Conservation (phyloP, 2,329 filamentous ascomycete species). For the Colletotrichum gigasporum region DNA sequence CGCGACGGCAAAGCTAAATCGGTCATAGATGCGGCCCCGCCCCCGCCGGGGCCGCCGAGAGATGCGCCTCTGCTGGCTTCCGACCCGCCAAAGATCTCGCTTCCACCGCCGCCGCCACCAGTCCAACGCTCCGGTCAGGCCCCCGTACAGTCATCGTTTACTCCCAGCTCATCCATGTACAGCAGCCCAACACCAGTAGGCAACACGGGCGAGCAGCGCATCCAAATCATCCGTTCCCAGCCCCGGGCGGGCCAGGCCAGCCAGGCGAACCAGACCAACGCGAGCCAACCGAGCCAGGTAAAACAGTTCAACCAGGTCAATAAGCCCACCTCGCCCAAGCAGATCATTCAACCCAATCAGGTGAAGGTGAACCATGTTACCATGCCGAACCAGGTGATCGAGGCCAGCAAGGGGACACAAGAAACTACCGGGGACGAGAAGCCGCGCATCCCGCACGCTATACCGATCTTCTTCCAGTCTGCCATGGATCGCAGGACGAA, state of each 20-base stretch:
- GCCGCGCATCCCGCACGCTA: neutral
- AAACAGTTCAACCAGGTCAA: too few relatives aligned
- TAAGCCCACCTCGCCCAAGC: too few relatives aligned
- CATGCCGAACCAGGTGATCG: too few relatives aligned
- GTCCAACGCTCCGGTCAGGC: neutral
- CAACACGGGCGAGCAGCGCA: too few relatives aligned
- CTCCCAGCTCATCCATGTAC: neutral
- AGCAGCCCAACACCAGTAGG: neutral
- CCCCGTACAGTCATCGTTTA: neutral
- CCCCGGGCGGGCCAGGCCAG: neutral
- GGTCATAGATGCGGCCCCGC: neutral
- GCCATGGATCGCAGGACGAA: neutral
- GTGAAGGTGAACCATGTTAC: too few relatives aligned
- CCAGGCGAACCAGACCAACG: too few relatives aligned
- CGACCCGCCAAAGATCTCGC: conserved; percentile 7
- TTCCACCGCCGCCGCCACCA: neutral
- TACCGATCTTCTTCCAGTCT: conserved; percentile 5
- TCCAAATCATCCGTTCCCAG: neutral
- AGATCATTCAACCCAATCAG: too few relatives aligned
- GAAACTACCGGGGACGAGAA: neutral
- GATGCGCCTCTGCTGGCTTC: conserved; percentile 1
- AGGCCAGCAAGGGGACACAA: too few relatives aligned
- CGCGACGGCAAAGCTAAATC: neutral
- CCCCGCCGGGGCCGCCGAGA: neutral
- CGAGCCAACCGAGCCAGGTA: too few relatives aligned